Conservation (phyloP, 2,329 filamentous ascomycete genomes). For the Cercospora citrullina region DNA sequence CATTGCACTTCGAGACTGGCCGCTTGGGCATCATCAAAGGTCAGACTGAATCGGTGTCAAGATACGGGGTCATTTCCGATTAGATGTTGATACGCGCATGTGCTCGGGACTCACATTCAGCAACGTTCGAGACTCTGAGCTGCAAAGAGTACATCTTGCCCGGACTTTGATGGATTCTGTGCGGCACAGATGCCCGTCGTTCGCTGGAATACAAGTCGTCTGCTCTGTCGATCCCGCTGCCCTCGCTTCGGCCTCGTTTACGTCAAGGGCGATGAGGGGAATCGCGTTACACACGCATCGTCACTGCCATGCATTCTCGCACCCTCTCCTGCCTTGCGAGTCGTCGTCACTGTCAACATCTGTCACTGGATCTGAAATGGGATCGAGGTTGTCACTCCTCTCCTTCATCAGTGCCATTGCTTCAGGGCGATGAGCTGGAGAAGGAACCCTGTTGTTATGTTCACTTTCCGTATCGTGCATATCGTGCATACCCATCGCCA, state of each 20-base stretch:
- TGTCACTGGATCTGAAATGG: not conserved
- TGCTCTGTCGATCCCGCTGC: not conserved
- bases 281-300: not conserved
- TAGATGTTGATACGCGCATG: not conserved
- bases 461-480: not conserved
- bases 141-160: too few relatives aligned
- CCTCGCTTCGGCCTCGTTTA: not conserved
- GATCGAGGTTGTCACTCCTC: not conserved
- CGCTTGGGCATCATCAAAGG: not conserved
- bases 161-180: not conserved
- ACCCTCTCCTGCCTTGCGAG: not conserved
- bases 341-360: not conserved
- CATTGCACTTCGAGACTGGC: not conserved
- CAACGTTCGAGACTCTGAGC: not conserved
- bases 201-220: not conserved
- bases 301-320: not conserved
- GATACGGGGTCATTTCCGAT: not conserved
- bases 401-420: constrained; percentile 6
- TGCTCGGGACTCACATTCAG: not conserved
- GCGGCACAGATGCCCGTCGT: not conserved
- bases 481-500: not conserved
- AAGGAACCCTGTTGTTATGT: not conserved
- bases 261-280: not conserved
- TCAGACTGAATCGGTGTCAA: not conserved
- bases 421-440: constrained; percentile 1